Evolutionary conservation across 2,329 filamentous ascomycete genomes (phyloP).

Genomic region (Aspergillus fischeri): DNA sequence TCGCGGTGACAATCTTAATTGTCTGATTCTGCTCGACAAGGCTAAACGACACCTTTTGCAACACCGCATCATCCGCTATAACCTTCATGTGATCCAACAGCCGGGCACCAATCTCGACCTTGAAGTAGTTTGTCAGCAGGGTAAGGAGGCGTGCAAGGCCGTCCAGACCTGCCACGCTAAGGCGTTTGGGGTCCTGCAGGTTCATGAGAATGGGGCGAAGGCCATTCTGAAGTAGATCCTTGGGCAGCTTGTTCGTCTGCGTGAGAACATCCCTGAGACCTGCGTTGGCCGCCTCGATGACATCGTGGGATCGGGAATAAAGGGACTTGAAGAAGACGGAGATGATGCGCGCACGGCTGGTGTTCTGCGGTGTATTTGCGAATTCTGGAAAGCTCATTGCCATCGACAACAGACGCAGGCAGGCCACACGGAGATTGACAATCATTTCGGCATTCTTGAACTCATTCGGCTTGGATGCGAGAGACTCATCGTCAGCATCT

Average conservation of each 20-base stretch:
- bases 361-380: slow-evolving; percentile 66
- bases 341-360: slow-evolving; percentile 66
- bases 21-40: slow-evolving; percentile 87
- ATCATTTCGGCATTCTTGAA: slow-evolving; percentile 95
- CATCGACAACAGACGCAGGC: slow-evolving; percentile 86
- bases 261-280: slow-evolving; percentile 83
- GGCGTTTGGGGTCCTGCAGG: slow-evolving; percentile 84
- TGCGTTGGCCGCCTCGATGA: slow-evolving; percentile 89
- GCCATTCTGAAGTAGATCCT: slow-evolving; percentile 90
- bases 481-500: slow-evolving; percentile 87
- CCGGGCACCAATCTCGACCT: slow-evolving; percentile 91
- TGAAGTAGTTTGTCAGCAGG: slow-evolving; percentile 95
- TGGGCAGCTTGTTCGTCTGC: slow-evolving; percentile 86
- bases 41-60: slow-evolving; percentile 91
- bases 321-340: slow-evolving; percentile 97
- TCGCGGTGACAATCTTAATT: slow-evolving; percentile 92
- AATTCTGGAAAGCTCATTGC: slow-evolving; percentile 94
- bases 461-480: slow-evolving; percentile 89
- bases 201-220: slow-evolving; percentile 94
- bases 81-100: slow-evolving; percentile 91
- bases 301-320: slow-evolving; percentile 87
- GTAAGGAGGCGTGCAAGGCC: slow-evolving; percentile 86
- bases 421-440: slow-evolving; percentile 84
- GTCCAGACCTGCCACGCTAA: slow-evolving; percentile 85
- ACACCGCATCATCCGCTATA: slow-evolving; percentile 72